Evolutionary conservation across 257 asterid genomes (phyloP), one percentile per base, ranked within the genome.

Genomic region (Osmanthus fragrans): DNA sequence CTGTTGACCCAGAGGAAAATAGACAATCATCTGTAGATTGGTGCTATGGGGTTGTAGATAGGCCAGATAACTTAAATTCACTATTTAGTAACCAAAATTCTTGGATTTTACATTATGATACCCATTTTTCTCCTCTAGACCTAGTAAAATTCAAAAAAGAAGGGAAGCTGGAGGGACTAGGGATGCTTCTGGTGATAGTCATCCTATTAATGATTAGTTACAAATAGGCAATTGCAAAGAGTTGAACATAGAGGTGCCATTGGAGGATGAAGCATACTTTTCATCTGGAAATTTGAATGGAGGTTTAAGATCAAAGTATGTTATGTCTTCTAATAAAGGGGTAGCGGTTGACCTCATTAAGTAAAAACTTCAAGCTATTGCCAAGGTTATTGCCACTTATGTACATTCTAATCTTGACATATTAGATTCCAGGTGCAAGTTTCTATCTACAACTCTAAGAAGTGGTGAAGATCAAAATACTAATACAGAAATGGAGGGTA

Each of bases 331-430:
- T 51, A 84, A 75, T 79, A 87, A 90, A 89, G 94, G 97, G 77
- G 88, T 93, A n/a, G 84, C 90, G 4, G 98, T 92, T 84, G 98
- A 96, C 82, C 84, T 78, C 74, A 89, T 93, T 76, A 93, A 95
- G 84, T 92, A 88, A 87, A 97, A 96, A 83, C 94, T 93, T 84
- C 94, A 90, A 86, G 93, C 91, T 76, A 96, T 96, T 79, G 97
- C 97, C 64, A 97, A 93, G 85, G 97, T 90, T 69, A 97, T 89
- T 63, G 99, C 94, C 81, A 90, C 97, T 76, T 82, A 93, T 21
- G 58, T 72, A 29, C 84, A 87, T 73, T 86, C 90, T 51, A 85
- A 88, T 77, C 81, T 88, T 9, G 93, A 87, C 70, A 80, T 76
- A 51, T 81, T 88, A 16, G 72, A 76, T 83, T 79, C 80, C 54